Evolutionary conservation across 345 rosid species (phyloP).

Genomic region (Streptanthus diversifolius): DNA sequence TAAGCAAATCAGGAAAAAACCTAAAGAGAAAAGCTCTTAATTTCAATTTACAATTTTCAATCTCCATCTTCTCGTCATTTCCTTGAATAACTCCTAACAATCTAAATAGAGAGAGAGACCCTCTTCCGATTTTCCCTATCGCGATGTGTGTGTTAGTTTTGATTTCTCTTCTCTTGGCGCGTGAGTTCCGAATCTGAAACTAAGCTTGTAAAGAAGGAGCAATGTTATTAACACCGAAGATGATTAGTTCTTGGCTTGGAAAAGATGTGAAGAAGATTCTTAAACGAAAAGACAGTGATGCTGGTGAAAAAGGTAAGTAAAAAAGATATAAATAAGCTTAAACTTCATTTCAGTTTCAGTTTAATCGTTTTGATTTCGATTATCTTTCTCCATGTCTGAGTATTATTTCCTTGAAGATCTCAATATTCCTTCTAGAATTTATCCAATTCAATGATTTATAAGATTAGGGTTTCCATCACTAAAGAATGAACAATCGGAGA

Average conservation of each 20-base stretch:
- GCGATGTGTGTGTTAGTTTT: slow-evolving; percentile 8
- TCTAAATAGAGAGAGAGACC: neutral
- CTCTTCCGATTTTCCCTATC: neutral
- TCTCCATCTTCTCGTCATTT: slow-evolving; percentile 29
- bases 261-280: slow-evolving; percentile 78
- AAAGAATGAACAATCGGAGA: neutral
- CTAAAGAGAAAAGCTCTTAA: neutral
- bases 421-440: too few species aligned
- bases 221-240: slow-evolving; percentile 36
- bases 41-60: too few species aligned
- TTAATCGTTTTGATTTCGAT: neutral
- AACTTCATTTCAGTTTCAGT: neutral
- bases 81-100: neutral
- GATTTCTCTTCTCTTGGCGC: neutral
- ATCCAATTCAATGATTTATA: too few species aligned
- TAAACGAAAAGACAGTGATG: slow-evolving; percentile 91
- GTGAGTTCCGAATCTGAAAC: slow-evolving; percentile 11
- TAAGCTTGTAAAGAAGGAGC: neutral
- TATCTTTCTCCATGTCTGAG: neutral
- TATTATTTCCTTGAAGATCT: neutral
- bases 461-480: neutral
- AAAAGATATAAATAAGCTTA: neutral
- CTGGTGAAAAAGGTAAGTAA: slow-evolving; percentile 59
- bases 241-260: slow-evolving; percentile 39
- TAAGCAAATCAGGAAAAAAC: neutral